Evolutionary conservation across 148 eudicot genomes (phyloP).

Genomic region (Bassia scoparia): DNA sequence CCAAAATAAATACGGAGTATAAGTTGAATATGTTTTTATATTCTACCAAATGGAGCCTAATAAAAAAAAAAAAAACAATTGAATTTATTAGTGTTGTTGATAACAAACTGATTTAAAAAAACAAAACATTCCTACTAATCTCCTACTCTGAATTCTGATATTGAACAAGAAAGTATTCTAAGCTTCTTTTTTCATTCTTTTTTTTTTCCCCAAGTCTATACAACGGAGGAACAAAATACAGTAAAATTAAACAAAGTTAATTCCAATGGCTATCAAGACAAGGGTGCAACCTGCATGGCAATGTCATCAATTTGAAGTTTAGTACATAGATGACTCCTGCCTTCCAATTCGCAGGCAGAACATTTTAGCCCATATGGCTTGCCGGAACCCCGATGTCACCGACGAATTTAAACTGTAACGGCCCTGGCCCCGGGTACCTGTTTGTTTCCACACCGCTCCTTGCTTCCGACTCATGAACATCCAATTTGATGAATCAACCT

Average conservation of each 20-base stretch:
- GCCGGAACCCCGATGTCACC: conserved; percentile 74
- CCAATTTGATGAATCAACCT: conserved; percentile 68
- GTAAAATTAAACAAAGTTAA: background rate
- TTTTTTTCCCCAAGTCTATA: no score
- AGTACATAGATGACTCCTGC: conserved; percentile 40
- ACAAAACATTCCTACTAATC: no score
- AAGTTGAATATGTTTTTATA: no score
- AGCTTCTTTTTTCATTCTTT: no score
- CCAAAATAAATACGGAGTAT: no score
- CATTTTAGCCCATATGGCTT: conserved; percentile 58
- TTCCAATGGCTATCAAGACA: conserved; percentile 37
- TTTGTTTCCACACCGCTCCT: conserved; percentile 75
- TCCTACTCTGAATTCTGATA: no score
- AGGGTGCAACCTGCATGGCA: conserved; percentile 55
- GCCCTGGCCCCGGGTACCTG: conserved; percentile 43
- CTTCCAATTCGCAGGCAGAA: conserved; percentile 65
- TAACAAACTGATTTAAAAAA: no score
- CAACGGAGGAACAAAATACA: background rate
- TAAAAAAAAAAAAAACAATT: no score
- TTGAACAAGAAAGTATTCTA: no score
- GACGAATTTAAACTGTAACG: conserved; percentile 54
- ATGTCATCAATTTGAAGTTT: conserved; percentile 50
- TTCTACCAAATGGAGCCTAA: no score
- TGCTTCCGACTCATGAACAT: conserved; percentile 49
- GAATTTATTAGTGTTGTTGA: no score